A percentile compares a stretch with the other conserved stretches of the same genome.
These are phyloP conservation scores for Backusella morwellensis DNA, from an alignment of 192 early-diverging fungal species.

Conservation along the genomic window DNA sequence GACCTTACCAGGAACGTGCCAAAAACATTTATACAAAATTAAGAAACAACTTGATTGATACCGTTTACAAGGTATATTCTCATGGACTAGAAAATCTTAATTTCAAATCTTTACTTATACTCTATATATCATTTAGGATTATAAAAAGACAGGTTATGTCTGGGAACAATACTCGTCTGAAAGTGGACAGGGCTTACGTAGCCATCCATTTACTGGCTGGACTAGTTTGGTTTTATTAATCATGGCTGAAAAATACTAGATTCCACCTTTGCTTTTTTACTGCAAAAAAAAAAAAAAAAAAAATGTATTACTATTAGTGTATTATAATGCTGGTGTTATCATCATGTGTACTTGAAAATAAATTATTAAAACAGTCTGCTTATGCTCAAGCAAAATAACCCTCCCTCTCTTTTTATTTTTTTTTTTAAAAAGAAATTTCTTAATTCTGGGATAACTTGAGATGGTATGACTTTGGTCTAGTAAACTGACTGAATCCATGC, in stretches of 20 bases:
- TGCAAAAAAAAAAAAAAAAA: background rate
- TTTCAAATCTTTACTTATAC: background rate
- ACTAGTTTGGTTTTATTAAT: constrained; percentile 78
- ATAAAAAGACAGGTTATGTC: constrained; percentile 73
- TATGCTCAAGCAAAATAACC: background rate
- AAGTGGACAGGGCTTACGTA: constrained; percentile 72
- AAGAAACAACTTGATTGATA: constrained; percentile 72
- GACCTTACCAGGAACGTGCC: constrained; percentile 69
- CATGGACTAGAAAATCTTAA: background rate
- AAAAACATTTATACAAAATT: constrained; percentile 70
- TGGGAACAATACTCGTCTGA: constrained; percentile 90
- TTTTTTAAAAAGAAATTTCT: background rate
- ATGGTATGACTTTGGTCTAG: constrained; percentile 41
- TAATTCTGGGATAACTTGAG: constrained; percentile 26
- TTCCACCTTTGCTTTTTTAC: background rate
- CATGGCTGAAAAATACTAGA: constrained; percentile 80
- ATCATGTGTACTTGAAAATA: background rate
- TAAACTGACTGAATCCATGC: constrained; percentile 72
- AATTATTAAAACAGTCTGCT: background rate
- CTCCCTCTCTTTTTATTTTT: background rate
- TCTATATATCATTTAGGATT: constrained; percentile 49
- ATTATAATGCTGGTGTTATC: background rate
- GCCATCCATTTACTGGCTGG: constrained; percentile 97
- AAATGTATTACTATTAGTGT: background rate
- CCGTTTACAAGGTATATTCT: constrained; percentile 61